Conservation (phyloP, 2,329 filamentous ascomycete genomes). For the Pseudogymnoascus sp. region DNA sequence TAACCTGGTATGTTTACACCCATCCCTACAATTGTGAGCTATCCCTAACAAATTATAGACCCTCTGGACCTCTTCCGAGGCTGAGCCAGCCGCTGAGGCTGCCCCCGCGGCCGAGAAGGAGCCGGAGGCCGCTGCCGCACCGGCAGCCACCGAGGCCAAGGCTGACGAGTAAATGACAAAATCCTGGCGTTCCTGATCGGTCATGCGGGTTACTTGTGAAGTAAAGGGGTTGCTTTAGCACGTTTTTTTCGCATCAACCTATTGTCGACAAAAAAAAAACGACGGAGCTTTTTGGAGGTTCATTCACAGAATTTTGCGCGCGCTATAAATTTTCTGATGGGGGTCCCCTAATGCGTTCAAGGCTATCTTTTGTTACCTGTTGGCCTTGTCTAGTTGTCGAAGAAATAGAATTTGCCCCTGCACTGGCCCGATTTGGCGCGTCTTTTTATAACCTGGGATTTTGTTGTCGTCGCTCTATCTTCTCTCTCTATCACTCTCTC, state of each 20-base stretch:
- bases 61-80: slow-evolving; percentile 98
- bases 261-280: slow-evolving; percentile 17
- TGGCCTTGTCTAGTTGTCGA: slow-evolving; percentile 2
- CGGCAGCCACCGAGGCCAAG: slow-evolving; percentile 36
- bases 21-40: neutral
- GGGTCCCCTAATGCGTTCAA: slow-evolving; percentile 1
- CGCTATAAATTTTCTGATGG: slow-evolving; percentile 18
- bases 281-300: slow-evolving; percentile 24
- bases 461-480: too few species aligned
- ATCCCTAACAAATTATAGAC: slow-evolving; percentile 52
- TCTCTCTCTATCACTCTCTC: too few species aligned
- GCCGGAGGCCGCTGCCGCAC: slow-evolving; percentile 48
- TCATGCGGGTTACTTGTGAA: slow-evolving; percentile 25
- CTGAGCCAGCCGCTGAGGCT: slow-evolving; percentile 64
- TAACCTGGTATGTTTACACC: slow-evolving; percentile 53
- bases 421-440: slow-evolving; percentile 16
- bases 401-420: slow-evolving; percentile 8
- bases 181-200: slow-evolving; percentile 28
- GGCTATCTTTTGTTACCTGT: neutral
- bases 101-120: slow-evolving; percentile 44
- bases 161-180: slow-evolving; percentile 26
- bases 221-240: slow-evolving; percentile 25
- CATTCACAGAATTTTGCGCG: slow-evolving; percentile 26
- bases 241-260: slow-evolving; percentile 25
- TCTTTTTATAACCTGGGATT: too few species aligned